Conservation (phyloP, 2,329 filamentous ascomycete genomes). For the Penicillium nordicum region DNA sequence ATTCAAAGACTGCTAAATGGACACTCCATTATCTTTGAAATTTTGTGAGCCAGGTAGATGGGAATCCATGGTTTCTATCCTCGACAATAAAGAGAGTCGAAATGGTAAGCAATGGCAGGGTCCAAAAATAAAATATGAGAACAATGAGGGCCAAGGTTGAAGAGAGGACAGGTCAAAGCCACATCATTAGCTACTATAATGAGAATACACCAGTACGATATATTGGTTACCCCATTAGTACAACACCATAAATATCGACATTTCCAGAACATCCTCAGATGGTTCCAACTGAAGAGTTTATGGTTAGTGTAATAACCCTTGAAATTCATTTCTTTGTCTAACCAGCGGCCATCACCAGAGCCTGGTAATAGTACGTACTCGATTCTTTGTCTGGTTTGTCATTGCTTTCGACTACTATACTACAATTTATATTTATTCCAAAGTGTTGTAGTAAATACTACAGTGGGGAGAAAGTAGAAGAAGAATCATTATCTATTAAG, state of each 20-base stretch:
- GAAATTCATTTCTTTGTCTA: background rate
- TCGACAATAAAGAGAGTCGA: background rate
- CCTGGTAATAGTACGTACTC: background rate
- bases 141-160: background rate
- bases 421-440: background rate
- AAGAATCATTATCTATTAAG: too few relatives aligned
- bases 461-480: too few relatives aligned
- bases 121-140: background rate
- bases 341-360: background rate
- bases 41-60: background rate
- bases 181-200: background rate
- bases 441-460: background rate
- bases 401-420: background rate
- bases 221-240: background rate
- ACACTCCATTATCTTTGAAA: background rate
- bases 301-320: background rate
- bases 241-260: too few relatives aligned
- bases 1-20: background rate
- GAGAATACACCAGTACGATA: background rate
- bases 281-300: background rate
- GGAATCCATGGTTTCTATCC: background rate
- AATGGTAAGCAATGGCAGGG: background rate
- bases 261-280: too few relatives aligned
- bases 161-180: background rate
- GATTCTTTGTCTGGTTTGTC: background rate